Evolutionary conservation across 495 filamentous ascomycete species (phyloP).

Genomic region (Penicillium turbatum): DNA sequence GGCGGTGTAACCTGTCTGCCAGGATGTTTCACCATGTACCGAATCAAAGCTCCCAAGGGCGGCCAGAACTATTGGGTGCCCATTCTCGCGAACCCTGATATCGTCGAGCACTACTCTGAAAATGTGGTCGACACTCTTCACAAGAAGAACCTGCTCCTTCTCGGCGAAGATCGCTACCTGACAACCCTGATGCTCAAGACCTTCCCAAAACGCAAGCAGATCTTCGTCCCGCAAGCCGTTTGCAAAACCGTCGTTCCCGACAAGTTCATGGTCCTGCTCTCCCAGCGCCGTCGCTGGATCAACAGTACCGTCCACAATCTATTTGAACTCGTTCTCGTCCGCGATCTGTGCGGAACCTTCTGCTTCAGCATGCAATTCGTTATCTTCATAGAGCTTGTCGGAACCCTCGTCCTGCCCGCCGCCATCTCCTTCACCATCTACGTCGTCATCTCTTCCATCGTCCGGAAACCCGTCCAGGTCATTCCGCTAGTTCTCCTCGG

Average conservation of each 20-base stretch:
- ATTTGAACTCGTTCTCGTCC: slow-evolving; percentile 93
- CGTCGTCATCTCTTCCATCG: slow-evolving; percentile 84
- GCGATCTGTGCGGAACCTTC: slow-evolving; percentile 97
- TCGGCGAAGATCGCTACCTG: slow-evolving; percentile 96
- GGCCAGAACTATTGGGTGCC: slow-evolving; percentile 99
- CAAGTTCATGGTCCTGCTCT: slow-evolving; percentile 84
- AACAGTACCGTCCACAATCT: slow-evolving; percentile 99
- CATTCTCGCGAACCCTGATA: slow-evolving; percentile 95
- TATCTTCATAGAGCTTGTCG: slow-evolving; percentile 91
- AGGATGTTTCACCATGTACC: slow-evolving; percentile 99
- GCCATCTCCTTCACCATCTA: slow-evolving; percentile 98
- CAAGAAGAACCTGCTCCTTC: slow-evolving; percentile 93
- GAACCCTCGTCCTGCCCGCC: slow-evolving; percentile 89
- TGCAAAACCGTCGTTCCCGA: slow-evolving; percentile 98
- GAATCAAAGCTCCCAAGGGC: slow-evolving; percentile 98
- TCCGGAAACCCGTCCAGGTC: slow-evolving; percentile 75
- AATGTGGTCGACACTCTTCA: slow-evolving; percentile 99
- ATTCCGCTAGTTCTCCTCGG: slow-evolving; percentile 89
- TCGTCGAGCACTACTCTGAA: slow-evolving; percentile 98
- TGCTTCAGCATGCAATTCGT: slow-evolving; percentile 99
- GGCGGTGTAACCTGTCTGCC: slow-evolving; percentile 99
- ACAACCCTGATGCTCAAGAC: slow-evolving; percentile 97
- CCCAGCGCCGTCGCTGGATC: slow-evolving; percentile 95
- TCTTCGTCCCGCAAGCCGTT: slow-evolving; percentile 96
- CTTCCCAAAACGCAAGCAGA: slow-evolving; percentile 98